Conservation (phyloP, 192 early-diverging fungal genomes). For the Backusella macrospora region DNA sequence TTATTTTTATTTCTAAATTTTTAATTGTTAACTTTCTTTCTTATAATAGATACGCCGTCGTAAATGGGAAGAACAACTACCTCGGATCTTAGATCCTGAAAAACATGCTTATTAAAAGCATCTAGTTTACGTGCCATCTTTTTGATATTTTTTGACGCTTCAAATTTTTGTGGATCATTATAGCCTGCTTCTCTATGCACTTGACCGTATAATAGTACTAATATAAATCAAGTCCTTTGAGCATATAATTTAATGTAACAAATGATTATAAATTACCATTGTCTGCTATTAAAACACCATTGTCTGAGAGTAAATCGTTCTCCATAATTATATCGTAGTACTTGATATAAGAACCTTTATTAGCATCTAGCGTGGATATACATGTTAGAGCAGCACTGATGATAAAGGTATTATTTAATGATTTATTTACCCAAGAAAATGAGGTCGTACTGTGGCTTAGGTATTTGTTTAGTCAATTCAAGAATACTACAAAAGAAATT, state of each 20-base stretch:
- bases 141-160: conserved; percentile 32
- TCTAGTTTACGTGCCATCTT: conserved; percentile 47
- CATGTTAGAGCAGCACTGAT: not conserved
- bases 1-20: not conserved
- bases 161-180: not conserved
- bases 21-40: conserved; percentile 15
- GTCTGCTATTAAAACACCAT: conserved; percentile 68
- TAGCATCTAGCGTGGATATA: conserved; percentile 55
- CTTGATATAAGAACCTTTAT: conserved; percentile 65
- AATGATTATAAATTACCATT: conserved; percentile 47
- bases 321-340: conserved; percentile 69
- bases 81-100: conserved; percentile 58
- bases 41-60: conserved; percentile 60
- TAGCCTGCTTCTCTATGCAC: conserved; percentile 31
- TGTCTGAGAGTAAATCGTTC: conserved; percentile 53
- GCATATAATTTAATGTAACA: conserved; percentile 10
- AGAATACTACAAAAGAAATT: not conserved
- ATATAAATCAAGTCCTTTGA: not conserved
- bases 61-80: conserved; percentile 62
- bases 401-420: not conserved
- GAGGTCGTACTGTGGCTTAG: conserved; percentile 18
- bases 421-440: conserved; percentile 21
- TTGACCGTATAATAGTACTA: conserved; percentile 27
- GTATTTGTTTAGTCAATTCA: not conserved
- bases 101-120: conserved; percentile 66